Conservation (phyloP, 805 yeast species). For the Candida incommunis region DNA sequence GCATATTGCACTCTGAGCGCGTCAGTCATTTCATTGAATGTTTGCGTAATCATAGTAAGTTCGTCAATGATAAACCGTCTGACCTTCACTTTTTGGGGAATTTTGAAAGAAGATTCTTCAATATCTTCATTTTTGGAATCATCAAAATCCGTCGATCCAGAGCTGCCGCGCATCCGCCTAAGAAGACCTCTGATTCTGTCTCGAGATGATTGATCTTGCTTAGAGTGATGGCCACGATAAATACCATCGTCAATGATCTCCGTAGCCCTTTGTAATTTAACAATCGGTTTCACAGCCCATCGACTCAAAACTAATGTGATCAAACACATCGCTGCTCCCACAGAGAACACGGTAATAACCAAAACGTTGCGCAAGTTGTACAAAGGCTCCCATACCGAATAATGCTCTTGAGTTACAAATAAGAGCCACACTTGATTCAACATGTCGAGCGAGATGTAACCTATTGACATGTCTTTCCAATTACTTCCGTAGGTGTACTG, state of each 20-base stretch:
- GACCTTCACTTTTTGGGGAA: constrained; percentile 2
- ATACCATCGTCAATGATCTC: constrained; percentile 29
- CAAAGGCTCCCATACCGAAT: constrained; percentile 49
- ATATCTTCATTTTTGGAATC: not conserved
- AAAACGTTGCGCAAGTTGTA: constrained; percentile 50
- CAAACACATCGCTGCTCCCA: constrained; percentile 58
- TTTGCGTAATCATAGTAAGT: constrained; percentile 72
- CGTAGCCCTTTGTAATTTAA: constrained; percentile 67
- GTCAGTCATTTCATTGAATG: constrained; percentile 83
- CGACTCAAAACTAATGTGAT: constrained; percentile 76
- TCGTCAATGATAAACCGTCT: constrained; percentile 39
- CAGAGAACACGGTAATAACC: constrained; percentile 64
- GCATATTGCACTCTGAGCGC: constrained; percentile 75
- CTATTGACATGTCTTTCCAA: constrained; percentile 35
- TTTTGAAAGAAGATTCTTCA: not conserved
- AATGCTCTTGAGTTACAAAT: constrained; percentile 47
- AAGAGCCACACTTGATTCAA: constrained; percentile 53
- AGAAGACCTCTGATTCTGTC: not conserved
- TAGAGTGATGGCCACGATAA: constrained; percentile 24
- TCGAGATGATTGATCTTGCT: too few species aligned
- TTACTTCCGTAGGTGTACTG: constrained; percentile 24
- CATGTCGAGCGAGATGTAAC: constrained; percentile 35
- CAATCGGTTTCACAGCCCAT: constrained; percentile 72
- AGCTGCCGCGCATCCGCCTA: not conserved
- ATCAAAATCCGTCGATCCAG: not conserved